Base-by-base conservation (phyloP, 2,329 filamentous ascomycete species). In the Diaporthe humulicola region DNA sequence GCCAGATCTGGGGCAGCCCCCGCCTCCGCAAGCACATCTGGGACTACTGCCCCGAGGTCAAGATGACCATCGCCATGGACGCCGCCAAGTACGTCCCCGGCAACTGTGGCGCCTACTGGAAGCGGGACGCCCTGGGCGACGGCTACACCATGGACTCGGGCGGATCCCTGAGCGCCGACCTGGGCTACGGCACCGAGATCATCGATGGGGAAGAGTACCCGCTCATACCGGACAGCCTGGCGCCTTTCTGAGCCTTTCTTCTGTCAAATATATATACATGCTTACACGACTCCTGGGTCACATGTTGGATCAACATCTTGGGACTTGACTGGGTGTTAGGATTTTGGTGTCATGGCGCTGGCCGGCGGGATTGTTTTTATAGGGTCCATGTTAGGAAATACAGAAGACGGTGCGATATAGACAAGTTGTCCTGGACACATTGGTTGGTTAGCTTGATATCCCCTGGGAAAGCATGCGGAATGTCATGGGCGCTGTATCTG, bases 11-110 rank as follows among this genome's bases (percentile, higher is more conserved):
- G 89, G 84, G 84, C 74, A 81, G 87, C 67, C 81, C 80, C 2
- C 78, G 77, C 2, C 82, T 85, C 75, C 83, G 89, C 45, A 84
- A 86, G 77, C 80, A 84, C 71, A 88, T 90, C 33, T 87, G 89
- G 76, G 82, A 87, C 25, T 91, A 90, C 80, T 91, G 89, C 76
- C 89, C 89, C 2, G 89, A 91, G 80, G 79, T 91, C 28, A 86
- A 76, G 69, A 76, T 76, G 75, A 76, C 75, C 45, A 73, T 76
- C 45, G 75, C 75, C 69, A 90, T 91, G 89, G 88, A 90, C 76
- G 86, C 85, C 9, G 87, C 86, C 57, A 82, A 85, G 75, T 89
- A 84, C 75, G 85, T 90, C 7, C 88, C 87, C 1, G 88, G 88
- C 9, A 78, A 84, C 10, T 90, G 88, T 76, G 80, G 84, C 48